Evolutionary conservation across 2,329 filamentous ascomycete genomes (phyloP), one percentile per base, ranked within the genome.

Genomic region (Graphilbum fragrans): DNA sequence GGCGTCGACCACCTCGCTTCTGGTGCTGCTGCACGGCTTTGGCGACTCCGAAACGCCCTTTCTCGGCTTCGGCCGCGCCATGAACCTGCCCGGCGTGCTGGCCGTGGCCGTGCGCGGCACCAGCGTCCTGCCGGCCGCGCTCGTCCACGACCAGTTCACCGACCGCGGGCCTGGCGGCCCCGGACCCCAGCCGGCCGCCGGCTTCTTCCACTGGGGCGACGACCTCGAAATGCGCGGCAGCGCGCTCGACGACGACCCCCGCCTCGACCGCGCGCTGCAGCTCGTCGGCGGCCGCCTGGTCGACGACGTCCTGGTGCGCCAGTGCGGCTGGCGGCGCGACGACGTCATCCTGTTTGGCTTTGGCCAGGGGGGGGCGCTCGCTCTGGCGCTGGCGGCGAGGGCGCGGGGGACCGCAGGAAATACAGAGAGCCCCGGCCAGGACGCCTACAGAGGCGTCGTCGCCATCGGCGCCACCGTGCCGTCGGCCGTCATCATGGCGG

Each of bases 11-110:
- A 82, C 78, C 35, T 81, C 88, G 51, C 69, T 93, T 50, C 75
- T 94, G 47, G 63, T 94, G 54, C 73, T 94, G 39, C 76, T 94
- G 44, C 87, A 94, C 59, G 86, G 86, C 48, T 73, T 94, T 12
- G 87, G 87, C 47, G 87, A 94, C 62, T 77, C 72, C 27, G 73
- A 85, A 45, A 53, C 57, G 3, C 69, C 82, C 29, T 93, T 92
- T 58, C 70, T 74, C 45, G 62, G 63, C 35, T 82, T 94, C 46
- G 84, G 79, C 18, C 66, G 67, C 43, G 77, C 75, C 50, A 62
- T 94, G 46, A 67, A 72, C 46, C 74, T 94, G 3, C 86, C 86
- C 0, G 83, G 87, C 53, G 87, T 87, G 40, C 72, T 80, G 43
- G 77, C 78, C 52, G 72, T 94, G 41, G 74, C 84, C 7, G 65